Percentiles rank a stretch among this genome's conserved stretches.
phyloP scores from a whole-genome alignment of 2,329 filamentous ascomycete genomes.

The Aspergillus eucalypticola region DNA sequence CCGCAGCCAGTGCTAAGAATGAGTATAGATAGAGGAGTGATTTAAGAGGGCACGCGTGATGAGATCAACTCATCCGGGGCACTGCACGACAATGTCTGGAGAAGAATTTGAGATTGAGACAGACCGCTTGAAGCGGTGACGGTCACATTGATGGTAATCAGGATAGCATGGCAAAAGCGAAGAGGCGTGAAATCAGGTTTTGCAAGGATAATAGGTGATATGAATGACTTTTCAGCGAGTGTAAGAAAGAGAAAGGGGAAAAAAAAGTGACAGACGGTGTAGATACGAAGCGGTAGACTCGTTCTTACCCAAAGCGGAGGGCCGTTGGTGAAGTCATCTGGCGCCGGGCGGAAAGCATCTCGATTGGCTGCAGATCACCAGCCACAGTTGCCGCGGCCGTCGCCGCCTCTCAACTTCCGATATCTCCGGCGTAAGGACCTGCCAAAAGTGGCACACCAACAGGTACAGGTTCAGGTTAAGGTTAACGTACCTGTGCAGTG shows the following conservation, averaged over 20 bases:
- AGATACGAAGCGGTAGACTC: neutral
- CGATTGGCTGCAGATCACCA: constrained; percentile 18
- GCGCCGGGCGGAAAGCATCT: constrained; percentile 1
- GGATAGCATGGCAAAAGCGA: constrained; percentile 11
- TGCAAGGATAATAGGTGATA: neutral
- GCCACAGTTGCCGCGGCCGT: neutral
- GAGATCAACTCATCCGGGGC: constrained; percentile 2
- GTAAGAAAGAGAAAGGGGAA: neutral
- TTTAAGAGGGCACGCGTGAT: neutral
- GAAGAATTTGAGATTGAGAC: constrained; percentile 5
- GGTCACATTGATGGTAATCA: constrained; percentile 4
- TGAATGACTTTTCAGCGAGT: neutral
- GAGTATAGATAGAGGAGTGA: neutral
- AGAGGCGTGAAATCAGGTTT: neutral
- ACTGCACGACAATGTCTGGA: neutral
- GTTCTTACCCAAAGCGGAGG: constrained; percentile 12
- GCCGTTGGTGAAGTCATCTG: constrained; percentile 24
- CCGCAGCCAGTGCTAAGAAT: constrained; percentile 12
- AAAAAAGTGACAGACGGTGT: constrained; percentile 4
- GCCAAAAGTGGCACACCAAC: neutral
- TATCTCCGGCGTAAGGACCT: neutral
- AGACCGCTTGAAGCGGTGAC: constrained; percentile 13
- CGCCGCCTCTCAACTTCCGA: neutral
- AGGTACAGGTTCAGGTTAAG: neutral
- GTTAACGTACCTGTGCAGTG: neutral